Percentiles rank a stretch among this genome's conserved stretches.
Conservation (phyloP, 345 rosid species). For the Cardamine occulta region DNA sequence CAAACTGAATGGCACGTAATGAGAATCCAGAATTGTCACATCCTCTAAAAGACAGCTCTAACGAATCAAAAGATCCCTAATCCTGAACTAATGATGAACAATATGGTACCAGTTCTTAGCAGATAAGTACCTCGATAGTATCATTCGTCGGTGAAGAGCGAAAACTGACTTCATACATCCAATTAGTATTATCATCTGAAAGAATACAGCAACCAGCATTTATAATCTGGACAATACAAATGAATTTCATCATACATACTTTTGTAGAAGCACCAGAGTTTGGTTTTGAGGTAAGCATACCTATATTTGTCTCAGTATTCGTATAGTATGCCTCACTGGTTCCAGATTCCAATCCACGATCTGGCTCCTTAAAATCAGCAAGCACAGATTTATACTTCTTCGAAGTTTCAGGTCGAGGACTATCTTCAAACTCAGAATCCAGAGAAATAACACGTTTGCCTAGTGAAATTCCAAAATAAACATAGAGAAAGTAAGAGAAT, state of each 20-base stretch:
- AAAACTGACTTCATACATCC: conserved; percentile 43
- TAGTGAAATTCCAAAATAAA: conserved; percentile 30
- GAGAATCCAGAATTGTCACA: neutral
- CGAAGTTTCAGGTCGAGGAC: conserved; percentile 41
- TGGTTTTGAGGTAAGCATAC: conserved; percentile 17
- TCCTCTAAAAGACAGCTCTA: neutral
- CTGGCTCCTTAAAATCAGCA: conserved; percentile 38
- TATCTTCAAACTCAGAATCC: conserved; percentile 73
- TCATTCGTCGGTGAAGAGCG: conserved; percentile 38
- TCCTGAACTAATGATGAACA: conserved; percentile 6
- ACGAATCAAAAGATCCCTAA: neutral
- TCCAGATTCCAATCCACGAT: conserved; percentile 37
- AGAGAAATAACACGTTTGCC: conserved; percentile 63
- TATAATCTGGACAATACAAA: neutral
- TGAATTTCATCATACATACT: neutral
- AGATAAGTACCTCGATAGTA: conserved; percentile 48
- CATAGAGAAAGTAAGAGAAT: neutral
- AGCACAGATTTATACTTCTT: conserved; percentile 39
- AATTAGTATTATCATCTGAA: conserved; percentile 41
- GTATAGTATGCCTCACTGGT: conserved; percentile 27
- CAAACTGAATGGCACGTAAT: neutral
- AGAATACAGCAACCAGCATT: conserved; percentile 11
- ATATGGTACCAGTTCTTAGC: neutral
- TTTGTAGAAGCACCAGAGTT: neutral
- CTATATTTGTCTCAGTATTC: conserved; percentile 18